Evolutionary conservation across 495 filamentous ascomycete genomes (phyloP), one percentile per base, ranked within the genome.

Genomic region (Daldinia bambusicola): DNA sequence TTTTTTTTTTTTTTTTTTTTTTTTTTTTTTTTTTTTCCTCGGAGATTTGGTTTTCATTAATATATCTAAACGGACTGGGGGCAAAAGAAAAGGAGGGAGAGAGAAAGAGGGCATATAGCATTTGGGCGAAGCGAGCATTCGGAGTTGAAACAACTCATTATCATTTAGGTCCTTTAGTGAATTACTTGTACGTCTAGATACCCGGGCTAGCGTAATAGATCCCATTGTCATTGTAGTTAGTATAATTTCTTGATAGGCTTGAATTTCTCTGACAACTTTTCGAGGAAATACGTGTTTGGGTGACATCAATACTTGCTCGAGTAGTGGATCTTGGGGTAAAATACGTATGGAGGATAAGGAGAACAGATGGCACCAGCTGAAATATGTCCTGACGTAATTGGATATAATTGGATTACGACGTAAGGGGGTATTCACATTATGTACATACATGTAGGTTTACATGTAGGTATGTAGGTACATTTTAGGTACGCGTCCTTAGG

Each of bases 121-220:
- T 73, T 53, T 70, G 62, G 62, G 61, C 56, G 56, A 70, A 73
- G 70, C 66, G 62, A 72, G 70, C 64, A 72, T 68, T 61, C 51
- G 64, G 70, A 61, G 66, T 69, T 63, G 57, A 66, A 62, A 66
- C 57, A 37, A 61, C 53, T 67, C 45, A 13, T 67, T 55, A 12
- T 41, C 41, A 34, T 61, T 61, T 26, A 4, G 14, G 13, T 60
- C 16, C n/a, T 55, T 43, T 43, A 22, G 12, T 61, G 45, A 20
- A 64, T 43, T 69, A n/a, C 26, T 36, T 63, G 59, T 67, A 55
- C 66, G 51, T 63, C 48, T 68, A 68, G 64, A 71, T 74, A 71
- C 60, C 64, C 63, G 9, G 63, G 16, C 5, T 48, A 41, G 55
- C 61, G 57, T 34, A 66, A 65, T 74, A 57, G 16, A 57, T 40